Evolutionary conservation across 768 basidiomycete genomes (phyloP), one percentile per base, ranked within the genome.

Genomic region (Gautieria morchelliformis): DNA sequence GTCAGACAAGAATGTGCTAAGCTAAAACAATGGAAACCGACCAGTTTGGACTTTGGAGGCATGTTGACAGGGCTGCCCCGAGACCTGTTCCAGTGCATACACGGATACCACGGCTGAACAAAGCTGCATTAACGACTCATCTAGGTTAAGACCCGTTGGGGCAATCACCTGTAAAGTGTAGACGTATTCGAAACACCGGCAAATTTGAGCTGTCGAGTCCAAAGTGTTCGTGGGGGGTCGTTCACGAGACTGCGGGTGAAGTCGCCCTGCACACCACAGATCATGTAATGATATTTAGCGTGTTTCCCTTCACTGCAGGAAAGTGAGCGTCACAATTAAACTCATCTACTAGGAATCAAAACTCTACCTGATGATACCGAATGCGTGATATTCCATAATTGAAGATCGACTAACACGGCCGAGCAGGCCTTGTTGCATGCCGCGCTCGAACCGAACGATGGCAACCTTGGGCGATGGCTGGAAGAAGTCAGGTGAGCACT

Each of bases 31-130:
- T 33, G 48, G 35, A 42, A 53, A 64, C 75, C 66, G 59, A 86
- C 85, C 85, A 87, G 69, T 83, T 69, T 5, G 84, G 80, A 17
- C 81, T 85, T 65, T 90, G 85, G n/a, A 88, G 73, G 64, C 85
- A 84, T 19, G 87, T 89, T 19, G 87, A 82, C 41, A 90, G 77
- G 3, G 85, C 86, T 41, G 87, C 84, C 24, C 87, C 88, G 61
- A 90, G 81, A 59, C 87, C 88, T 11, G 87, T 89, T 39, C 87
- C 87, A 0, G 87, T 90, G 69, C 87, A 89, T 47, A 90, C 79
- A 60, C 88, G 83, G 63, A 90, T 85, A 19, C 87, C 87, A 55
- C 56, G 56, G 19, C 56, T 57, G 47, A 12, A 44, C 49, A 2
- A 27, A 20, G 49, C 35, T 20, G n/a, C 44, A 55, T 45, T 4